Evolutionary conservation across 176 grass and related monocot genomes (phyloP).

Genomic region (Sorghum bicolor): Sorghum_bicolor_NCBIv3 NC_012875.2:39811001-39811500

Average conservation of each 20-base stretch:
- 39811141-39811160: neutral
- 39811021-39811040: constrained; percentile 42
- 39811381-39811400: constrained; percentile 43
- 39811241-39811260: neutral
- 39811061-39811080: neutral
- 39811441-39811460: constrained; percentile 46
- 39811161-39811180: constrained; percentile 31
- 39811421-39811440: constrained; percentile 65
- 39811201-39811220: neutral
- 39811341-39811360: neutral
- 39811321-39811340: neutral
- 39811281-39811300: neutral
- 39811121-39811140: neutral
- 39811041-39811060: constrained; percentile 32
- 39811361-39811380: neutral
- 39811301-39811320: constrained; percentile 30
- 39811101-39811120: neutral
- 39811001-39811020: constrained; percentile 23
- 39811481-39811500: constrained; percentile 38
- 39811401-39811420: constrained; percentile 45
- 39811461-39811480: neutral
- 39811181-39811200: neutral
- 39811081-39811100: constrained; percentile 16
- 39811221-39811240: constrained; percentile 11
- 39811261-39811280: neutral